Evolutionary conservation across 169 alveolate species (phyloP).

Genomic region (Plasmodium falciparum): DNA sequence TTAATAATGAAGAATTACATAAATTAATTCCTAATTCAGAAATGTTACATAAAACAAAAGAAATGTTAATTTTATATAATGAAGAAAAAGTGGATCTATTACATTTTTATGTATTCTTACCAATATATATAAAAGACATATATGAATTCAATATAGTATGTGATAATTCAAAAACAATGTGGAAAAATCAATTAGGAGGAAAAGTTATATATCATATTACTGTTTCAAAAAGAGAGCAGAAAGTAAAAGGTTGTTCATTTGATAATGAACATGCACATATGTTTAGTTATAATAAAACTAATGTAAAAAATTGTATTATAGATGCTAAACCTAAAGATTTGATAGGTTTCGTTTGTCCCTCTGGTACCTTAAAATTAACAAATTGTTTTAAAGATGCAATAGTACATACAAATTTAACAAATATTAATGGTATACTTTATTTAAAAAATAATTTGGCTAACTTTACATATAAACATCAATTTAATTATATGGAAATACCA

Average conservation of each 20-base stretch:
- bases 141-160: constrained; percentile 23
- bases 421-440: not conserved
- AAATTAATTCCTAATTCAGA: constrained; percentile 45
- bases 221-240: constrained; percentile 27
- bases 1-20: constrained; percentile 12
- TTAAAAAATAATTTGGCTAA: constrained; percentile 15
- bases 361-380: constrained; percentile 32
- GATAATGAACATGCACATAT: not conserved
- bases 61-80: not conserved
- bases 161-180: constrained; percentile 19
- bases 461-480: constrained; percentile 21
- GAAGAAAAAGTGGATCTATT: constrained; percentile 22
- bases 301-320: constrained; percentile 17
- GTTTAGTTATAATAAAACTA: not conserved
- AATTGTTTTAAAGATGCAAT: constrained; percentile 52
- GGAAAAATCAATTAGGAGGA: constrained; percentile 23
- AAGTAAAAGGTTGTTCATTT: constrained; percentile 60
- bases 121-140: constrained; percentile 22
- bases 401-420: constrained; percentile 6
- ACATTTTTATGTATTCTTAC: constrained; percentile 44
- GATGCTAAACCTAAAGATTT: constrained; percentile 49
- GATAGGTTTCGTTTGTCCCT: constrained; percentile 64
- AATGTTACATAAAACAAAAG: constrained; percentile 23
- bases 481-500: constrained; percentile 53
- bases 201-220: constrained; percentile 6